phyloP scores from a whole-genome alignment of 306 rosid species.

The Canavalia gladiata region DNA sequence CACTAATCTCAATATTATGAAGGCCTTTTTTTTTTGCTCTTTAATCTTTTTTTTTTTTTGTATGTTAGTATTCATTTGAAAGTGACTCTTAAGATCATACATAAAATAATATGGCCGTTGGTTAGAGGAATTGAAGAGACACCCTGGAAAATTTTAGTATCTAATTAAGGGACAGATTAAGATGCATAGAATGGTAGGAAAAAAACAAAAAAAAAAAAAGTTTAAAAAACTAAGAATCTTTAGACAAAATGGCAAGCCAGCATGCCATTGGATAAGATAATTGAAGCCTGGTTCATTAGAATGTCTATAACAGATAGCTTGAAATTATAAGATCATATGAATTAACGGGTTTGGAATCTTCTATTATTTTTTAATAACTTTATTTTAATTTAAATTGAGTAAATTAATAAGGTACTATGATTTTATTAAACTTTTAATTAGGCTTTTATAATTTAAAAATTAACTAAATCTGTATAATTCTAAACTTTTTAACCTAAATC shows the following conservation, averaged over 20 bases:
- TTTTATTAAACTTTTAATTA: no score
- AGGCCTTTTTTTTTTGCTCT: neutral
- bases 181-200: neutral
- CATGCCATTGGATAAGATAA: slow-evolving; percentile 9
- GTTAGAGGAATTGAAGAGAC: slow-evolving; percentile 3
- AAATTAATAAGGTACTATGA: no score
- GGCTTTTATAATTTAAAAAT: no score
- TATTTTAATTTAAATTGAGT: no score
- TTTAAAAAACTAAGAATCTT: neutral
- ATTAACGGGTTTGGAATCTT: no score
- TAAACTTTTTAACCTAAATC: no score
- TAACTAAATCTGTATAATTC: no score
- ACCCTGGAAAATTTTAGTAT: neutral
- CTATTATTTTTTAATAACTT: no score
- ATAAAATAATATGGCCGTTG: neutral
- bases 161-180: slow-evolving; percentile 5
- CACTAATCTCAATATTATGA: slow-evolving; percentile 31
- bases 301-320: no score
- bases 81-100: slow-evolving; percentile 7
- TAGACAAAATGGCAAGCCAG: slow-evolving; percentile 1
- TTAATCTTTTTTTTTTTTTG: neutral
- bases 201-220: neutral
- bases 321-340: no score
- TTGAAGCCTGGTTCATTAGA: no score
- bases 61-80: slow-evolving; percentile 3